phyloP scores from a whole-genome alignment of 2,329 filamentous ascomycete genomes.

The Neofusicoccum kwambonambiense region DNA sequence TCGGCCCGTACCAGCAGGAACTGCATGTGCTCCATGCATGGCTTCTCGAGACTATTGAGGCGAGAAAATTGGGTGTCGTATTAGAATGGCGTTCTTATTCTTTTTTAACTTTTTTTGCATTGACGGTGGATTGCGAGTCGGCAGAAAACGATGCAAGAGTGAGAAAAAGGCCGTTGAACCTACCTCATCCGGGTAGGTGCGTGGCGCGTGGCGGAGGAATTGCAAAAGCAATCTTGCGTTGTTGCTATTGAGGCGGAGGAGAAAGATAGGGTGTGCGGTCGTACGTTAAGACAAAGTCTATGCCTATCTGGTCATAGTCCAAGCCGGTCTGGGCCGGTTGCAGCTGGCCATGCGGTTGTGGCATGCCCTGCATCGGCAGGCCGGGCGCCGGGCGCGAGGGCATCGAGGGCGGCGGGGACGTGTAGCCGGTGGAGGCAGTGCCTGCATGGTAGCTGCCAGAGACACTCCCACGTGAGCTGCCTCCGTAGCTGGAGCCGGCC shows the following conservation, averaged over 20 bases:
- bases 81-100: slow-evolving; percentile 14
- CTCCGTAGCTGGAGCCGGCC: slow-evolving; percentile 40
- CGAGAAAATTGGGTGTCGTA: slow-evolving; percentile 7
- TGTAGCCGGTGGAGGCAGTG: slow-evolving; percentile 47
- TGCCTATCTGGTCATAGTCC: slow-evolving; percentile 79
- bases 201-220: background rate
- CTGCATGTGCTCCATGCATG: slow-evolving; percentile 89
- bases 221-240: slow-evolving; percentile 28
- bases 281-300: slow-evolving; percentile 91
- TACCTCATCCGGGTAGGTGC: slow-evolving; percentile 16
- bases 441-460: slow-evolving; percentile 60
- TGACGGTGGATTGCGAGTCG: slow-evolving; percentile 19
- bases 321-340: slow-evolving; percentile 44
- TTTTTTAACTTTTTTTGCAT: slow-evolving; percentile 7
- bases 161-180: slow-evolving; percentile 11
- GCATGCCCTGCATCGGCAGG: slow-evolving; percentile 6
- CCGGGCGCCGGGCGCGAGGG: slow-evolving; percentile 3
- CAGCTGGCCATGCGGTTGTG: slow-evolving; percentile 17
- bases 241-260: slow-evolving; percentile 55
- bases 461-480: slow-evolving; percentile 54
- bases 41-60: slow-evolving; percentile 71
- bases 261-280: slow-evolving; percentile 67
- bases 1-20: slow-evolving; percentile 65
- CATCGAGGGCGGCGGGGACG: slow-evolving; percentile 38
- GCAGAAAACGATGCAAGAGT: slow-evolving; percentile 23